Conservation (phyloP, 2,329 filamentous ascomycete genomes). For the Colletotrichum shisoi region DNA sequence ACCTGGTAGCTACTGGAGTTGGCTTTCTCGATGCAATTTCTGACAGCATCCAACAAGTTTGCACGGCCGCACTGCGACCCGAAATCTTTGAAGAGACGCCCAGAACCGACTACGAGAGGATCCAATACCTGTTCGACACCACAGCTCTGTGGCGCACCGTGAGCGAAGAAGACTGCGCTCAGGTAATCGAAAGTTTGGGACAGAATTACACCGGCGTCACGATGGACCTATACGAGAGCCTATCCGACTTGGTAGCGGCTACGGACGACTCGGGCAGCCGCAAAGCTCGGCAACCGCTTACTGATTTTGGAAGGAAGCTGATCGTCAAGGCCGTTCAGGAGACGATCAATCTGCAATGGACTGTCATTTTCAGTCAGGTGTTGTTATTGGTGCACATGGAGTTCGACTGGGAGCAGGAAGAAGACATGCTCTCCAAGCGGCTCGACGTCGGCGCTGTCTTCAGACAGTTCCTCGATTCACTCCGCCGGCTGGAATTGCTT, state of each 20-base stretch:
- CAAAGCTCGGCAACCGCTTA: conserved; percentile 64
- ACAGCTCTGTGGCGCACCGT: conserved; percentile 81
- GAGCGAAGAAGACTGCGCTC: conserved; percentile 79
- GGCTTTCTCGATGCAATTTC: conserved; percentile 76
- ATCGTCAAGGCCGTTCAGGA: conserved; percentile 82
- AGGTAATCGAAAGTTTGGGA: conserved; percentile 74
- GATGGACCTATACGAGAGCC: conserved; percentile 61
- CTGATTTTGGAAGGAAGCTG: conserved; percentile 78
- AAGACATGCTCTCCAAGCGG: conserved; percentile 67
- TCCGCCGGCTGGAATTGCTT: conserved; percentile 78
- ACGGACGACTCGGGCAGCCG: conserved; percentile 56
- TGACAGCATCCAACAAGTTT: conserved; percentile 72
- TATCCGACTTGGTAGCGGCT: conserved; percentile 57
- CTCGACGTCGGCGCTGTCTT: conserved; percentile 76
- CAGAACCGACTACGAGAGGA: conserved; percentile 73
- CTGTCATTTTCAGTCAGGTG: conserved; percentile 81
- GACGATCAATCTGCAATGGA: conserved; percentile 74
- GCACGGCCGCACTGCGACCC: conserved; percentile 70
- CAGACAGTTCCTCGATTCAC: conserved; percentile 71
- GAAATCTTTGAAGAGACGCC: conserved; percentile 79
- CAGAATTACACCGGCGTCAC: conserved; percentile 68
- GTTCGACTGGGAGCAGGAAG: conserved; percentile 77
- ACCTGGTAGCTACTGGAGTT: conserved; percentile 73
- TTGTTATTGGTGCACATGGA: conserved; percentile 87
- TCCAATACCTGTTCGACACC: conserved; percentile 79